phyloP scores from a whole-genome alignment of 2,329 filamentous ascomycete genomes.

The Colletotrichum cereale region DNA sequence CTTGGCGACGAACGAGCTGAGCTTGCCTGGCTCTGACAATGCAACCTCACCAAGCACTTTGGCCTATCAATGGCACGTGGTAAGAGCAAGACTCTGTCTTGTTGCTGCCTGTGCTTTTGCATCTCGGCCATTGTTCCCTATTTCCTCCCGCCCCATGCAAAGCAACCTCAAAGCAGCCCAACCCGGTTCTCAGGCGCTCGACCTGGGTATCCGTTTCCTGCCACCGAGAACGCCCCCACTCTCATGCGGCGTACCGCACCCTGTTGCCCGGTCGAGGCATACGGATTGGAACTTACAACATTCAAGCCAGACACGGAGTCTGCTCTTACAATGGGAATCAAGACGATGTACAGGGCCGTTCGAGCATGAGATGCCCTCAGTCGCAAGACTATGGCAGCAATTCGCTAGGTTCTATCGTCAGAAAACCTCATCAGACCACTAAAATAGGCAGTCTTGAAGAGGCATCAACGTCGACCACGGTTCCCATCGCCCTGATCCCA shows the following conservation, averaged over 20 bases:
- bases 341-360: no score
- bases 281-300: not conserved
- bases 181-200: slow-evolving; percentile 4
- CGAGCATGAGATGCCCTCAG: not conserved
- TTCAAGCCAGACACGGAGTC: not conserved
- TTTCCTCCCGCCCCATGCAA: slow-evolving; percentile 12
- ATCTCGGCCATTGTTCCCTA: slow-evolving; percentile 6
- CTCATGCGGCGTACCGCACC: not conserved
- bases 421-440: no score
- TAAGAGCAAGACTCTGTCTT: not conserved
- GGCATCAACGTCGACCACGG: not conserved
- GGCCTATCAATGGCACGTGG: slow-evolving; percentile 22
- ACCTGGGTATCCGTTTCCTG: slow-evolving; percentile 8
- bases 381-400: rapidly evolving
- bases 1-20: slow-evolving; percentile 13
- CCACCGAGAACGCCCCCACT: slow-evolving; percentile 19
- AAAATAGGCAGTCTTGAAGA: not conserved
- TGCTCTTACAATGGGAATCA: not conserved
- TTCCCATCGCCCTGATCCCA: not conserved
- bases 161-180: slow-evolving; percentile 16
- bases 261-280: not conserved
- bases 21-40: not conserved
- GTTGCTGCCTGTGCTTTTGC: not conserved
- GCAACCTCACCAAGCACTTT: slow-evolving; percentile 1
- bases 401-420: not conserved